These are phyloP conservation scores for Diaporthe citri DNA, from an alignment of 2,329 filamentous ascomycete species.

Conservation along the genomic window DNA sequence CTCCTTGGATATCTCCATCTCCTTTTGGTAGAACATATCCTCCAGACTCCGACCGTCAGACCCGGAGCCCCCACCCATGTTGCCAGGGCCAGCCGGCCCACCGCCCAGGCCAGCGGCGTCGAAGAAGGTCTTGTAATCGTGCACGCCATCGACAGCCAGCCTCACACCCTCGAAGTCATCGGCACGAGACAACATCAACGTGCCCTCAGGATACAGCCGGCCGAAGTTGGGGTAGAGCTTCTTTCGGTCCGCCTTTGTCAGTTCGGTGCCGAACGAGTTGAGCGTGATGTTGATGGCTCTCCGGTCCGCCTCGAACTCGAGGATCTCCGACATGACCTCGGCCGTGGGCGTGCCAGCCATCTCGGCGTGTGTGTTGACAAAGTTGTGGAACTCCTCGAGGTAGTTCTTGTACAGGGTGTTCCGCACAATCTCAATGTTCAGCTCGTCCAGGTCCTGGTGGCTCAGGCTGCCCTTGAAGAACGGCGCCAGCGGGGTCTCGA, in stretches of 20 bases:
- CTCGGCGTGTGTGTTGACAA: slow-evolving; percentile 90
- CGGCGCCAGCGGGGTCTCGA: slow-evolving; percentile 94
- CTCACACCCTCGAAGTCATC: slow-evolving; percentile 96
- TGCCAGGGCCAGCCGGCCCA: slow-evolving; percentile 79
- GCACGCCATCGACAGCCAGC: slow-evolving; percentile 91
- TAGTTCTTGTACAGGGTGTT: slow-evolving; percentile 99
- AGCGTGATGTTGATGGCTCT: slow-evolving; percentile 99
- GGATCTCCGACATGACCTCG: slow-evolving; percentile 94
- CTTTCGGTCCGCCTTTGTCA: slow-evolving; percentile 92
- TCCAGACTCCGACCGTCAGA: slow-evolving; percentile 91
- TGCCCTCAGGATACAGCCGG: slow-evolving; percentile 92
- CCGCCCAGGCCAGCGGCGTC: slow-evolving; percentile 87
- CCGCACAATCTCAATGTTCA: slow-evolving; percentile 99
- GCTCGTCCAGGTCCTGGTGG: slow-evolving; percentile 96
- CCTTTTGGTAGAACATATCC: slow-evolving; percentile 98
- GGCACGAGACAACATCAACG: slow-evolving; percentile 91
- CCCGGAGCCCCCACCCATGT: slow-evolving; percentile 85
- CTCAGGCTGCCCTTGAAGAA: slow-evolving; percentile 98
- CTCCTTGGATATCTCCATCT: slow-evolving; percentile 97
- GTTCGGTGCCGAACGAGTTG: slow-evolving; percentile 97
- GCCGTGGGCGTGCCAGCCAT: slow-evolving; percentile 89
- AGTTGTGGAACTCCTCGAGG: slow-evolving; percentile 95
- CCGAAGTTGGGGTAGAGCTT: slow-evolving; percentile 97
- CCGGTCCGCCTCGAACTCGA: slow-evolving; percentile 97
- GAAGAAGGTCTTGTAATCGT: slow-evolving; percentile 96